phyloP scores from a whole-genome alignment of 257 asterid genomes.

The Haberlea rhodopensis region DNA sequence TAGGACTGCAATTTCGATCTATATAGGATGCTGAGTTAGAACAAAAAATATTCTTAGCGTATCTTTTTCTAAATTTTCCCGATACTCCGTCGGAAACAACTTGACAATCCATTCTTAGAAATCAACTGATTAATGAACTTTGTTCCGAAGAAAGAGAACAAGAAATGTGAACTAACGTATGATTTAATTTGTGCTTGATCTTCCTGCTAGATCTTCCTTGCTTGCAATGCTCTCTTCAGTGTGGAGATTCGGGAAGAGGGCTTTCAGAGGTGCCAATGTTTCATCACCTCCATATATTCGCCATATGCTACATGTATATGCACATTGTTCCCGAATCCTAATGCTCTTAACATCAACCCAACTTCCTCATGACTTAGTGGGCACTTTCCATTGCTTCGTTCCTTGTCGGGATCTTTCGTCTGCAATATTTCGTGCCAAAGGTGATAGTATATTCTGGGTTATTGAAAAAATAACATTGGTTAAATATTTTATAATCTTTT shows the following conservation, averaged over 20 bases:
- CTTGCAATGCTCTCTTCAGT: constrained; percentile 64
- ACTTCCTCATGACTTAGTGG: constrained; percentile 74
- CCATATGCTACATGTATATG: constrained; percentile 80
- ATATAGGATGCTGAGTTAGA: too few relatives aligned
- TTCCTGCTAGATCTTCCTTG: constrained; percentile 62
- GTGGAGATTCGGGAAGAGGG: constrained; percentile 67
- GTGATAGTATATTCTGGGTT: background rate
- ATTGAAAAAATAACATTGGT: too few relatives aligned
- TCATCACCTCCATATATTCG: constrained; percentile 75
- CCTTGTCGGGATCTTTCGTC: constrained; percentile 57
- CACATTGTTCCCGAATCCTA: constrained; percentile 62
- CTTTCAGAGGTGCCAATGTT: constrained; percentile 58
- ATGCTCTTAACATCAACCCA: constrained; percentile 72
- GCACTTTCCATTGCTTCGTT: constrained; percentile 69
- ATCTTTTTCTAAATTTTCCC: too few relatives aligned
- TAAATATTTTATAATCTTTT: too few relatives aligned
- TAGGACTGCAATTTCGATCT: too few relatives aligned
- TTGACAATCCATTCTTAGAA: too few relatives aligned
- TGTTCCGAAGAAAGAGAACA: too few relatives aligned
- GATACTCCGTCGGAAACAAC: too few relatives aligned
- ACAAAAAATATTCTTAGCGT: too few relatives aligned
- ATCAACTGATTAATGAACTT: too few relatives aligned
- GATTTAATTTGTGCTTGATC: too few relatives aligned
- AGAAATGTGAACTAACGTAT: too few relatives aligned
- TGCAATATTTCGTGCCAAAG: constrained; percentile 32